Evolutionary conservation across 441 rosid genomes (phyloP).

Genomic region (Adansonia gregorii): DNA sequence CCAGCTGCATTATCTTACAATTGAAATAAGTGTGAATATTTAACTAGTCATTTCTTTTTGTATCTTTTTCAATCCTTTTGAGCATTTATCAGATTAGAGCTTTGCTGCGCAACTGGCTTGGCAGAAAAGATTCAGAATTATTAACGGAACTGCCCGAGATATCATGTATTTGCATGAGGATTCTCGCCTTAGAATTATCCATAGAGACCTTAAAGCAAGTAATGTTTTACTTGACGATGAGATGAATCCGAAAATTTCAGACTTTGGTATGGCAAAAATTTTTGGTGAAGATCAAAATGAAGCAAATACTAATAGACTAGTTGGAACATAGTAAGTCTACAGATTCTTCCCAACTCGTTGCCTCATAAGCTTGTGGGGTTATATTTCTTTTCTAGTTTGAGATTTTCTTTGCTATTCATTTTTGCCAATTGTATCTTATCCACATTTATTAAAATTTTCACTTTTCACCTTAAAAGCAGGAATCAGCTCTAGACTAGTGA

Average conservation of each 20-base stretch:
- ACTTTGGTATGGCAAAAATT: conserved; percentile 1
- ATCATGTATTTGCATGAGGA: neutral
- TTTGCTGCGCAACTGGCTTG: neutral
- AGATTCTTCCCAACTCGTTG: neutral
- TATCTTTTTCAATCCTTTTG: neutral
- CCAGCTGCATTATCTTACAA: neutral
- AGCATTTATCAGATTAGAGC: neutral
- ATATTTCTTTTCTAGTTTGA: neutral
- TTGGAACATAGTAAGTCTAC: neutral
- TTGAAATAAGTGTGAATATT: neutral
- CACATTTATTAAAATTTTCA: too few relatives aligned
- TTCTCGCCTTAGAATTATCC: neutral
- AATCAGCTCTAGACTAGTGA: neutral
- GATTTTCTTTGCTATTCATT: neutral
- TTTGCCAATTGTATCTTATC: neutral
- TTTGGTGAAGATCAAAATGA: neutral
- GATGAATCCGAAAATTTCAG: neutral
- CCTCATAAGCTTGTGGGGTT: neutral
- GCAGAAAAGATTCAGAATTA: neutral
- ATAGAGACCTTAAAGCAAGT: conserved; percentile 9
- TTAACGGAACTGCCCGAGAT: neutral
- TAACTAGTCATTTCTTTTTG: neutral
- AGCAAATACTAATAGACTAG: neutral
- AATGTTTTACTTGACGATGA: neutral
- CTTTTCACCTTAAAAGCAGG: too few relatives aligned